Percentiles rank a stretch among this genome's conserved stretches.
phyloP scores from a whole-genome alignment of 1,139 yeast genomes.

The Candida neerlandica region DNA sequence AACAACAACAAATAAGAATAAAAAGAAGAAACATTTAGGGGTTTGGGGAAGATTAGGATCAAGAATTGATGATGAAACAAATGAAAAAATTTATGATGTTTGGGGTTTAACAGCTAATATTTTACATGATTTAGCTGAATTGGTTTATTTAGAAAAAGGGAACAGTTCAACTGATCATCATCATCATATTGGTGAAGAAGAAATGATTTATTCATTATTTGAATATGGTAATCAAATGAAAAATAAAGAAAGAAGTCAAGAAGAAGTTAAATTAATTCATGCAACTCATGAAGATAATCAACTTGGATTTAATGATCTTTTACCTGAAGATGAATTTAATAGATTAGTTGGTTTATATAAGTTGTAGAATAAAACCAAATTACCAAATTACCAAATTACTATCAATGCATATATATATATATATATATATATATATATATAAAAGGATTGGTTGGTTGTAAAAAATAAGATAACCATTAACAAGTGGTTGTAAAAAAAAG shows the following conservation, averaged over 20 bases:
- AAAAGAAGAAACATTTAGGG: slow-evolving; percentile 14
- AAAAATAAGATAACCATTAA: neutral
- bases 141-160: slow-evolving; percentile 37
- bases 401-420: no score
- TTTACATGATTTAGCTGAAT: slow-evolving; percentile 71
- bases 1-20: no score
- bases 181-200: slow-evolving; percentile 62
- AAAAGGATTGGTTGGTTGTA: no score
- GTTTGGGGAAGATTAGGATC: slow-evolving; percentile 49
- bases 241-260: slow-evolving; percentile 34
- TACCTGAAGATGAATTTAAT: slow-evolving; percentile 48
- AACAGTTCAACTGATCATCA: slow-evolving; percentile 18
- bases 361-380: no score
- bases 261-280: slow-evolving; percentile 39
- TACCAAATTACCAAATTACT: no score
- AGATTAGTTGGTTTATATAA: slow-evolving; percentile 45
- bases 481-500: neutral
- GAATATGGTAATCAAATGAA: slow-evolving; percentile 52
- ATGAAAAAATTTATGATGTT: slow-evolving; percentile 60
- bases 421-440: no score
- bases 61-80: slow-evolving; percentile 38
- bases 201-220: slow-evolving; percentile 57
- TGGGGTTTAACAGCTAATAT: slow-evolving; percentile 95
- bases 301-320: slow-evolving; percentile 52
- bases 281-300: slow-evolving; percentile 31